Conservation (phyloP, 2,329 filamentous ascomycete genomes). For the Microdochium bolleyi region DNA sequence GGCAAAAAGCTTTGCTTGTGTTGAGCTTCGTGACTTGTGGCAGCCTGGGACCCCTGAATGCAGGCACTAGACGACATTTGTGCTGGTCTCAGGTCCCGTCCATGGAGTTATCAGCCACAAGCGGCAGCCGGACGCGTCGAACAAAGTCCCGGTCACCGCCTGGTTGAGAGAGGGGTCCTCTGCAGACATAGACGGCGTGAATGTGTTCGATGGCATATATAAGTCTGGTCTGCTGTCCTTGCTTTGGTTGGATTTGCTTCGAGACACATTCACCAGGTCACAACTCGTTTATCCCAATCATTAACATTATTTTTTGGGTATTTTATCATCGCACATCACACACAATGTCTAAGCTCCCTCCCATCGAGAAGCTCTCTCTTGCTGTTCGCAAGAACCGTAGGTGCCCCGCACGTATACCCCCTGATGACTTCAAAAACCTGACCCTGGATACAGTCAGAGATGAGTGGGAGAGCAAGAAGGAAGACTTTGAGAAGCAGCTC, state of each 20-base stretch:
- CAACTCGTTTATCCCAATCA: not conserved
- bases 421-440: slow-evolving; percentile 1
- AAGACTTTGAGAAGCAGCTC: slow-evolving; percentile 31
- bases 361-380: slow-evolving; percentile 42
- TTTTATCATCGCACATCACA: no score
- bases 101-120: no score
- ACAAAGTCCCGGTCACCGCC: no score
- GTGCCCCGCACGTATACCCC: slow-evolving; percentile 4
- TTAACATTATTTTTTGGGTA: no score
- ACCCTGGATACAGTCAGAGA: slow-evolving; percentile 35
- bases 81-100: no score
- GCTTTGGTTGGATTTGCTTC: no score
- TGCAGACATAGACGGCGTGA: no score
- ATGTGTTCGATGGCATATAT: no score
- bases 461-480: slow-evolving; percentile 39
- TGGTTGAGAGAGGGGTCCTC: no score
- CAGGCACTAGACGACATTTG: not conserved
- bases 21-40: not conserved
- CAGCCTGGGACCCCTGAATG: slow-evolving; percentile 2
- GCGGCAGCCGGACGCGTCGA: no score
- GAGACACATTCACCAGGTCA: not conserved
- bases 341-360: slow-evolving; percentile 29
- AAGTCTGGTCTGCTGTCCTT: no score
- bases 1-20: slow-evolving; percentile 4
- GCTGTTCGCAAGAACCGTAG: slow-evolving; percentile 43